Conservation (phyloP, 2,329 filamentous ascomycete species). For the Huntiella decipiens region DNA sequence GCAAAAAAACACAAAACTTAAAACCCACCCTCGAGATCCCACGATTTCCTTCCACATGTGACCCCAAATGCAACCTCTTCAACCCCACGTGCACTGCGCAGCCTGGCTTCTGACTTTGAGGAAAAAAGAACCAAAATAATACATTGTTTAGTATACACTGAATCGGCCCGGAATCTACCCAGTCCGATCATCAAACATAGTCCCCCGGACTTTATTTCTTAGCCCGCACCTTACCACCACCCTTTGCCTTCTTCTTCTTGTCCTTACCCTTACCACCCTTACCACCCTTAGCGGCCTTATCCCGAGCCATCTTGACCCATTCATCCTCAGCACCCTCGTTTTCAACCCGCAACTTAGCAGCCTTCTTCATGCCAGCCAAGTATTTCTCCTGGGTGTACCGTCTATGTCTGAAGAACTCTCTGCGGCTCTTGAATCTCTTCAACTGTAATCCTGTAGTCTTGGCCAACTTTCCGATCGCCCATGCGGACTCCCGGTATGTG, state of each 20-base stretch:
- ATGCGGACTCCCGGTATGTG: constrained; percentile 41
- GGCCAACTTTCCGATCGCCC: constrained; percentile 35
- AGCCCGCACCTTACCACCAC: constrained; percentile 19
- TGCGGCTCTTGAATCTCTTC: constrained; percentile 31
- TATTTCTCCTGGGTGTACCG: constrained; percentile 25
- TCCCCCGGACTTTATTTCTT: constrained; percentile 5
- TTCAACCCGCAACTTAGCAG: constrained; percentile 16
- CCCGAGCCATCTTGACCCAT: constrained; percentile 15
- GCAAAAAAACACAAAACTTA: too few species aligned
- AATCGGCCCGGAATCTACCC: neutral
- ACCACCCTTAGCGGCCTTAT: constrained; percentile 15
- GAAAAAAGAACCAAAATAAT: neutral
- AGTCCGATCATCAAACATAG: neutral
- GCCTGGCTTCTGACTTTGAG: too few species aligned
- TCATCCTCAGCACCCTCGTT: constrained; percentile 14
- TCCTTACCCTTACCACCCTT: constrained; percentile 18
- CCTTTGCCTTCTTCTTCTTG: constrained; percentile 18
- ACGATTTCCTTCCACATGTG: too few species aligned
- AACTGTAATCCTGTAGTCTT: constrained; percentile 30
- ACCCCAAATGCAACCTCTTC: too few species aligned
- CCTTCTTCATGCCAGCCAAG: constrained; percentile 23
- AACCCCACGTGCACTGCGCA: too few species aligned
- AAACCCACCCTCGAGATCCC: too few species aligned
- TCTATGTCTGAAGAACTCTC: constrained; percentile 27
- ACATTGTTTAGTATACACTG: constrained; percentile 5